These are phyloP conservation scores for Trichoderma reesei DNA, from an alignment of 495 filamentous ascomycete genomes.

Conservation along the genomic window DNA sequence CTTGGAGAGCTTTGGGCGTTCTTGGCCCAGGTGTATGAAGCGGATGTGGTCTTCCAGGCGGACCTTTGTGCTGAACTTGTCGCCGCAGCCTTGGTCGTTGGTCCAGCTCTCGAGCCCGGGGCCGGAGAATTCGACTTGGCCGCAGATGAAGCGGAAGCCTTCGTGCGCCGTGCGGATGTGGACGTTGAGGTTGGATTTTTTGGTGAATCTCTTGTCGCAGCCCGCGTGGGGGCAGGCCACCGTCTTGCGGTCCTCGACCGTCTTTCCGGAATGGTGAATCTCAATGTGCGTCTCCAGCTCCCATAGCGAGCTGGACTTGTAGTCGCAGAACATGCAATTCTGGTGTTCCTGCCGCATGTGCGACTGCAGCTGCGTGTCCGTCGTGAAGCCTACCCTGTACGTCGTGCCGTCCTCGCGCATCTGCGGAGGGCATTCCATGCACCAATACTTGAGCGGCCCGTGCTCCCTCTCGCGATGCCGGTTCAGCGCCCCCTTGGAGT, in stretches of 20 bases:
- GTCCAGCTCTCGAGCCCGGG: conserved; percentile 57
- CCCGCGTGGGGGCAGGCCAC: conserved; percentile 53
- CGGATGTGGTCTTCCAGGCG: conserved; percentile 74
- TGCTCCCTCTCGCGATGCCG: conserved; percentile 65
- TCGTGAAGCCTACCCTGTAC: conserved; percentile 52
- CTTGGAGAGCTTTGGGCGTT: conserved; percentile 26
- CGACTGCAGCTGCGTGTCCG: conserved; percentile 54
- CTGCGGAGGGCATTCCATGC: conserved; percentile 49
- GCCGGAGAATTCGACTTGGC: conserved; percentile 47
- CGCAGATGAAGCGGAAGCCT: conserved; percentile 62
- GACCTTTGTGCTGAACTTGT: conserved; percentile 57
- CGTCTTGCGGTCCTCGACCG: conserved; percentile 49
- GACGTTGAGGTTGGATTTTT: conserved; percentile 64
- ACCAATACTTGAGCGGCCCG: conserved; percentile 57
- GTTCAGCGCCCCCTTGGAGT: conserved; percentile 56
- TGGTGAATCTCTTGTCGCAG: conserved; percentile 66
- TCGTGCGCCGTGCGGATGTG: conserved; percentile 71
- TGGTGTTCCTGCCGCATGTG: conserved; percentile 66
- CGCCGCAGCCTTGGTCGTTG: conserved; percentile 56
- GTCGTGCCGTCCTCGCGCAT: conserved; percentile 17
- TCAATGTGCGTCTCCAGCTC: conserved; percentile 63
- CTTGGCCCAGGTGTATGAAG: conserved; percentile 57
- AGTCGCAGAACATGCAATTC: conserved; percentile 61
- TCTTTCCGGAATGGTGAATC: conserved; percentile 52
- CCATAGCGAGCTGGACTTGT: conserved; percentile 48